Base-by-base conservation (phyloP, 2,329 filamentous ascomycete genomes). In the Aspergillus sp. region DNA sequence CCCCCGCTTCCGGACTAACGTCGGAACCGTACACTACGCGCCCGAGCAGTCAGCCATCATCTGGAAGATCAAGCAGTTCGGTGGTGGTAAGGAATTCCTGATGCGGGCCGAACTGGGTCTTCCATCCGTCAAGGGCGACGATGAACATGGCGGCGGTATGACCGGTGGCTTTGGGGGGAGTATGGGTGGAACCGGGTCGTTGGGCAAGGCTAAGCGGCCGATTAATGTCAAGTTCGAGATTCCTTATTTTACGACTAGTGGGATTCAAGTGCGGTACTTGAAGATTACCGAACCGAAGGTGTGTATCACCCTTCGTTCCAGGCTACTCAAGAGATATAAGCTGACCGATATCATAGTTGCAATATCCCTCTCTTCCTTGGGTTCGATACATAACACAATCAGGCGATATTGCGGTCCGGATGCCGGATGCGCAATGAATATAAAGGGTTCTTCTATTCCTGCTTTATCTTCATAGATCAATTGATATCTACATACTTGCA, bases 281-380 rank as follows among this genome's bases (percentile, higher is more conserved):
- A 98, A 98, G 79, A 98, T 98, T 63, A 97, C 94, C 54, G 93
- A 98, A 72, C 93, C 93, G 41, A 98, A 98, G 88, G 91, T 95
- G 74, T 61, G 80, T 69, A 40, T 53, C 3, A 44, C 19, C 34
- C 28, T 40, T 12, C 41, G 7, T 7, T 1, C 32, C 28, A 28
- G 41, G 8, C 7, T n/a, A 7, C n/a, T 26, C 32, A 6, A 19
- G 29, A 27, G 30, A 3, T 19, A 2, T n/a, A 43, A 27, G 9
- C 33, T 29, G 42, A 44, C 42, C 29, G 12, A 38, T n/a, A n/a
- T n/a, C 32, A 43, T 57, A 96, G 90, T 73, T 97, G 54, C 93
- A 98, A 93, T 98, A 98, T 66, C 90, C 90, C 3, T 96, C 90
- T 26, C 74, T 97, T 45, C 93, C 93, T 0, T 98, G 93, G 93